Evolutionary conservation across 495 filamentous ascomycete species (phyloP).

Genomic region (Penicillium pancosmium): DNA sequence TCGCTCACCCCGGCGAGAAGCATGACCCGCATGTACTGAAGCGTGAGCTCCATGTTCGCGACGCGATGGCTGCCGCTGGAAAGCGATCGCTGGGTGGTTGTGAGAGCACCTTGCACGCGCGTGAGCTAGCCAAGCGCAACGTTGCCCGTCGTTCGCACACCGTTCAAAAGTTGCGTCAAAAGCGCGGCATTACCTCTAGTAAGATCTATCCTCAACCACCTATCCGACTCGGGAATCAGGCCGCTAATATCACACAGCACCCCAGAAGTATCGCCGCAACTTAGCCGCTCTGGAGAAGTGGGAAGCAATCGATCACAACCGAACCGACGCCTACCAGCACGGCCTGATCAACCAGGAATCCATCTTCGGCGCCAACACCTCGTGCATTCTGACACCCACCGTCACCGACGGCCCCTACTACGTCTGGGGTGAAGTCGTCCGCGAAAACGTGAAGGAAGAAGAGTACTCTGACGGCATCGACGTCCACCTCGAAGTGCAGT

Average conservation of each 20-base stretch:
- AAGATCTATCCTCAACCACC: slow-evolving; percentile 17
- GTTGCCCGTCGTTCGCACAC: slow-evolving; percentile 37
- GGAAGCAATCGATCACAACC: slow-evolving; percentile 54
- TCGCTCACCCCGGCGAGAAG: slow-evolving; percentile 43
- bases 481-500: slow-evolving; percentile 49
- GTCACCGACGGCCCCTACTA: slow-evolving; percentile 59
- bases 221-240: neutral
- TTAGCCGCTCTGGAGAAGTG: slow-evolving; percentile 48
- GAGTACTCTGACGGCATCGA: slow-evolving; percentile 47
- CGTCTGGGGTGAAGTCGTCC: slow-evolving; percentile 51
- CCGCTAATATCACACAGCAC: slow-evolving; percentile 16
- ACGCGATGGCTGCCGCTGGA: slow-evolving; percentile 30
- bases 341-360: slow-evolving; percentile 27
- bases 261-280: slow-evolving; percentile 36
- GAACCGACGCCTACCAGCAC: slow-evolving; percentile 30
- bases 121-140: slow-evolving; percentile 36
- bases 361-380: slow-evolving; percentile 56
- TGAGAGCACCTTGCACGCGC: slow-evolving; percentile 28
- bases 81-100: slow-evolving; percentile 34
- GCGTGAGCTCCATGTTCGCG: slow-evolving; percentile 34
- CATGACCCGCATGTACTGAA: slow-evolving; percentile 36
- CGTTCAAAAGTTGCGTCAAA: slow-evolving; percentile 47
- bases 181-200: slow-evolving; percentile 52
- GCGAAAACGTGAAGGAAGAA: slow-evolving; percentile 47
- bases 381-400: slow-evolving; percentile 56